Conservation (phyloP, 2,329 filamentous ascomycete genomes). For the Exophiala xenobiotica region DNA sequence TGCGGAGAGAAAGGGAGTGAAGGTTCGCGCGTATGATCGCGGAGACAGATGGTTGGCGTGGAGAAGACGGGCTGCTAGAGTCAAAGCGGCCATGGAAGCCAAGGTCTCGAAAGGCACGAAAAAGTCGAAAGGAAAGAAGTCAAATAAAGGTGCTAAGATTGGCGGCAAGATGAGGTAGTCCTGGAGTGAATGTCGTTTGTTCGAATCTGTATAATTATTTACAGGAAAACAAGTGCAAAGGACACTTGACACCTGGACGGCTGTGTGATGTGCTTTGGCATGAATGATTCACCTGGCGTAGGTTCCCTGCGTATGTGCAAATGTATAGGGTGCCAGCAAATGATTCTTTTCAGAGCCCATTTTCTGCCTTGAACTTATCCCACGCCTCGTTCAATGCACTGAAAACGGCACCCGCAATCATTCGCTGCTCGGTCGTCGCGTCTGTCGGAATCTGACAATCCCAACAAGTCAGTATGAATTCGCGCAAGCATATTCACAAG, state of each 20-base stretch:
- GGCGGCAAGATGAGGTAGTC: slow-evolving; percentile 15
- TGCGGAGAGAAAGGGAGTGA: slow-evolving; percentile 55
- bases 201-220: background rate
- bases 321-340: too few relatives aligned
- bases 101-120: slow-evolving; percentile 70
- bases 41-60: slow-evolving; percentile 65
- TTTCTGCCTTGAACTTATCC: slow-evolving; percentile 67
- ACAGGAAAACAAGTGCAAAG: background rate
- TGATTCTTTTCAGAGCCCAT: slow-evolving; percentile 45
- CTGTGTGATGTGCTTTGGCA: background rate
- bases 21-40: slow-evolving; percentile 56
- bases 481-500: slow-evolving; percentile 3
- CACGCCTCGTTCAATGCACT: slow-evolving; percentile 66
- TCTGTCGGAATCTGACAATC: slow-evolving; percentile 57
- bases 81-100: slow-evolving; percentile 38
- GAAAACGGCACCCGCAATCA: slow-evolving; percentile 66
- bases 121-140: slow-evolving; percentile 63
- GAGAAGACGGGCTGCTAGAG: slow-evolving; percentile 57
- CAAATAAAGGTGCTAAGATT: slow-evolving; percentile 26
- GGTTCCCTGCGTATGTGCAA: too few relatives aligned
- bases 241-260: too few relatives aligned
- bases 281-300: too few relatives aligned
- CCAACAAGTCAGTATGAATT: slow-evolving; percentile 14
- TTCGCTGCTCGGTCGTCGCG: slow-evolving; percentile 66
- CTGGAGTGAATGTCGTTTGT: too few relatives aligned